Base-by-base conservation (phyloP, 768 basidiomycete genomes). In the Calocybe gangraenosa region DNA sequence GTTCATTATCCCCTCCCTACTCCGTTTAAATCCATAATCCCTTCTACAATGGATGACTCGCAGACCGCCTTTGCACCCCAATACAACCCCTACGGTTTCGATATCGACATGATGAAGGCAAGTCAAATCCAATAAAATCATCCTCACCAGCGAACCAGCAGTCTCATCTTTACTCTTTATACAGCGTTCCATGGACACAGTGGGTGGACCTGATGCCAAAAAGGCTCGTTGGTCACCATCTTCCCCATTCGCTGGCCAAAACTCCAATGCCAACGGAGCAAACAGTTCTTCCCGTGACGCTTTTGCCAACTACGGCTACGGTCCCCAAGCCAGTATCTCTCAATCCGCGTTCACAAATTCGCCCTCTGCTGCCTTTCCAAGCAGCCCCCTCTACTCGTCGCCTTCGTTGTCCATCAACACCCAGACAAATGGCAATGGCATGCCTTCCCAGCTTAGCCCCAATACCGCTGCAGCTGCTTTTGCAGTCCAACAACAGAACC, bases 21-120 rank as follows among this genome's bases (percentile, higher is more conserved):
- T 55, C 53, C 58, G 59, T 55, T 62, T 64, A 43, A 62, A n/a
- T n/a, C n/a, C n/a, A n/a, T n/a, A n/a, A n/a, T n/a, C n/a, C n/a
- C n/a, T n/a, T n/a, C n/a, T 54, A 49, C 67, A 54, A 83, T 87
- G 87, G 84, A 86, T 72, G 84, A 88, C 75, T 58, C 77, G 44
- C 84, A 87, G 66, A 71, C 84, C 63, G 75, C 75, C 40, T 87
- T 85, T 63, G 78, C 79, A 50, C 65, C 70, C 44, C 84, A 82
- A 58, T 88, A 89, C 64, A 74, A 77, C 51, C 63, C 75, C 51
- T 89, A 86, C 76, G 70, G 66, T 47, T 85, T 90, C 70, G 87
- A 90, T 61, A 71, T 90, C 78, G 87, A 91, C 67, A 90, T 91
- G 87, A 90, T 89, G 87, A 91, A 91, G 85, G 88, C 25, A 28